Base-by-base conservation (phyloP, 371 early-diverging fungal genomes). In the Mucor plumbeus region DNA sequence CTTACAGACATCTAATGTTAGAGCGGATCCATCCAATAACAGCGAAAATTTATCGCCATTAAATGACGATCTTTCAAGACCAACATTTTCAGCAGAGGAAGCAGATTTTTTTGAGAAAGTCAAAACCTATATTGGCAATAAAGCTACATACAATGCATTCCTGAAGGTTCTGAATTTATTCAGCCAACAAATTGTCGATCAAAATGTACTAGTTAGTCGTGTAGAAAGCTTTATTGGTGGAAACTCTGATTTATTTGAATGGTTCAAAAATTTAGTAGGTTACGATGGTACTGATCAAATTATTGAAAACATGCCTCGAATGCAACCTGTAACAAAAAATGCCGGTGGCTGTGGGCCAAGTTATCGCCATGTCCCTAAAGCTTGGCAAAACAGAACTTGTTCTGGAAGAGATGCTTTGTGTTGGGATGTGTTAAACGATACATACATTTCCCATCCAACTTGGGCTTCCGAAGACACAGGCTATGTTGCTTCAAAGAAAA, bases 351-450 rank as follows among this genome's bases (percentile, higher is more conserved):
- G 65, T 39, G 73, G 92, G 4, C 87, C 88, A 58, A 90, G 90
- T 80, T 94, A 94, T 75, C 71, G 79, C 31, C 43, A 43, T 4
- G 77, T 93, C 0, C 77, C 92, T 0, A 79, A 80, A 48, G 39
- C 47, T 68, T 78, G 74, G 77, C 78, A 79, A 14, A 73, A 78
- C 39, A 60, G 80, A 26, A 69, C 77, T 26, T 97, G 97, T 74
- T 91, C 93, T 10, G 98, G 98, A 0, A 89, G 96, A n/a, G 97
- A 98, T 70, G 88, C 91, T 2, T 81, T 98, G 63, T 90, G 94
- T 72, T 89, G 87, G 67, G 97, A 98, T 72, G 98, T 99, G 1
- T 79, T 99, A 44, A 99, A 99, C 80, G 96, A 96, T 79, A 90
- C 90, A 19, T 99, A 94, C 85, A 91, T 97, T 1, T 94, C 96